phyloP scores from a whole-genome alignment of 257 asterid species.

The Forsythia suspensa region DNA sequence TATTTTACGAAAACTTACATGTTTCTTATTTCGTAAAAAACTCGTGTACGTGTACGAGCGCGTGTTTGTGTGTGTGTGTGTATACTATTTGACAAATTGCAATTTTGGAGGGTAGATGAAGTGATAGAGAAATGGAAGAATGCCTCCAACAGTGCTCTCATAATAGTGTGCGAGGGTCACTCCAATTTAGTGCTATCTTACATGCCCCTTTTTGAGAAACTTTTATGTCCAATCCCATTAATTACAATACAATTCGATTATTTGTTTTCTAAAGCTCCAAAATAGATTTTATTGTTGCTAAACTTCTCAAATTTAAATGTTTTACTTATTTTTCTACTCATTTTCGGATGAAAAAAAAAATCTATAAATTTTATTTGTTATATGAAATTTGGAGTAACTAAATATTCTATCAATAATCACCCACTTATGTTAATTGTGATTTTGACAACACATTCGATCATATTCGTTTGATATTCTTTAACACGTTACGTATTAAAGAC shows the following conservation, averaged over 20 bases:
- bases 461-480: too few species aligned
- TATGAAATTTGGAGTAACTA: neutral
- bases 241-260: neutral
- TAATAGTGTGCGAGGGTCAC: neutral
- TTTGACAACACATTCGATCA: too few species aligned
- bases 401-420: neutral
- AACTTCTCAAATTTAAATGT: neutral
- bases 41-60: too few species aligned
- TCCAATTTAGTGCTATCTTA: neutral
- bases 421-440: neutral
- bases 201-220: neutral
- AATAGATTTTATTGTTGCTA: neutral
- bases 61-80: too few species aligned
- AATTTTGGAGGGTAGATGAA: neutral
- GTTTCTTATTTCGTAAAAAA: too few species aligned
- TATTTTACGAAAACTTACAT: too few species aligned
- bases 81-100: neutral
- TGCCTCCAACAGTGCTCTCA: conserved; percentile 42
- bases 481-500: too few species aligned
- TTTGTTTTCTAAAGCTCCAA: too few species aligned
- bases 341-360: too few species aligned
- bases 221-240: neutral
- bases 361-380: neutral
- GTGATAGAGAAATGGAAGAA: conserved; percentile 37
- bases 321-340: neutral